Evolutionary conservation across 345 rosid genomes (phyloP), one percentile per base, ranked within the genome.

Genomic region (Arabis alpina): DNA sequence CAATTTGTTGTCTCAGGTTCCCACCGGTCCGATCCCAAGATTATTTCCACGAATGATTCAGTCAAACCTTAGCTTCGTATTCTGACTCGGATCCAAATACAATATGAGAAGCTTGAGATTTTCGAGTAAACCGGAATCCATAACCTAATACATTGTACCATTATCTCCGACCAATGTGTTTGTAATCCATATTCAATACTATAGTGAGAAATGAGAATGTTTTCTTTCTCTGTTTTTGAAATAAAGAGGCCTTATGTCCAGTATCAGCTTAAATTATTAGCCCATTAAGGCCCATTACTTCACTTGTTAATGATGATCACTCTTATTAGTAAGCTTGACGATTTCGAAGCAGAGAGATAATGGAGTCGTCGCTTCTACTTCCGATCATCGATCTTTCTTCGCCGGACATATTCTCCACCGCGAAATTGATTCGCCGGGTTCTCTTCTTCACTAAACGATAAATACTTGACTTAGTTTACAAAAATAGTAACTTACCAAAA

Each of bases 21-120:
- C 80, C 94, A 39, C 89, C 91, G 0, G 78, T 92, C 8, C 83
- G 86, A 60, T 64, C 83, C 40, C 76, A 71, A 10, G 96, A 86
- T 70, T 86, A 92, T 81, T 59, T 85, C 61, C 73, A 75, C 66
- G 86, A 87, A 70, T 83, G 90, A n/a, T 24, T 85, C 28, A 78
- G 83, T 70, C 80, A 77, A 60, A 76, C 90, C 1, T 43, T 64
- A 6, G 32, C 56, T 24, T 45, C 76, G 13, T 64, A 72, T 40
- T 64, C 64, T n/a, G 42, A 30, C 64, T 63, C 64, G 15, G 32
- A 14, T 15, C 37, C 44, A 61, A 61, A 32, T 40, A 4, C 6
- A 37, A 8, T 10, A 50, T 42, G 68, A 42, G 54, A 52, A 61
- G 39, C 39, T 59, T 4, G 32, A 59, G 10, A 7, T 27, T 49